A percentile compares a stretch with the other conserved stretches of the same genome.
phyloP scores from a whole-genome alignment of 108 stramenopile genomes.

The Cyclotella choctawhatcheeana region DNA sequence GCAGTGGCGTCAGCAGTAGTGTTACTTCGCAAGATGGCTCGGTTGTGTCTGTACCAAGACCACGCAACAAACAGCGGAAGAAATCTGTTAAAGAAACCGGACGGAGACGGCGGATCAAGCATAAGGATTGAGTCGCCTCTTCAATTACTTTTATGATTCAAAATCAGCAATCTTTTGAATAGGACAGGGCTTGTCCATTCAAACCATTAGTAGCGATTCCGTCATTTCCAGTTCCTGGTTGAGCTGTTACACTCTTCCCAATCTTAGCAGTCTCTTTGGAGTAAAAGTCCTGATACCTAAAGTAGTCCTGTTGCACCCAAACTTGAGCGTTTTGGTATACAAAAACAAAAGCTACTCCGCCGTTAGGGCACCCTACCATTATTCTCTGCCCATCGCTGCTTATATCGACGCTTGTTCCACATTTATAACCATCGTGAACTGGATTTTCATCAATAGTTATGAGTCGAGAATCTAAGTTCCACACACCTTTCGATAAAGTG shows the following conservation, averaged over 20 bases:
- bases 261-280: background rate
- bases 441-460: conserved; percentile 17
- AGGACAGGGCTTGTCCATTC: conserved; percentile 35
- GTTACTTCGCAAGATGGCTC: background rate
- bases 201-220: background rate
- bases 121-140: background rate
- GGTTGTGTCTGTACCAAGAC: conserved; percentile 32
- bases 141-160: too few species aligned
- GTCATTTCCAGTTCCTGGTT: conserved; percentile 20
- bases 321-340: conserved; percentile 14
- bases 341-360: conserved; percentile 33
- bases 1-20: conserved; percentile 23
- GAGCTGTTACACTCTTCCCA: conserved; percentile 28
- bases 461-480: conserved; percentile 33
- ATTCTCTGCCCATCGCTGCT: conserved; percentile 35
- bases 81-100: conserved; percentile 22
- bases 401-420: conserved; percentile 33
- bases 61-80: conserved; percentile 50
- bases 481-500: conserved; percentile 28
- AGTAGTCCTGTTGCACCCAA: conserved; percentile 27
- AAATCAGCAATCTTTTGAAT: conserved; percentile 36
- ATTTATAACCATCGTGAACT: conserved; percentile 13
- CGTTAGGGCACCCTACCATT: conserved; percentile 32
- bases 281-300: conserved; percentile 17
- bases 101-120: conserved; percentile 6